Conservation (phyloP, 2,329 filamentous ascomycete species). For the Diaporthe citrichinensis region DNA sequence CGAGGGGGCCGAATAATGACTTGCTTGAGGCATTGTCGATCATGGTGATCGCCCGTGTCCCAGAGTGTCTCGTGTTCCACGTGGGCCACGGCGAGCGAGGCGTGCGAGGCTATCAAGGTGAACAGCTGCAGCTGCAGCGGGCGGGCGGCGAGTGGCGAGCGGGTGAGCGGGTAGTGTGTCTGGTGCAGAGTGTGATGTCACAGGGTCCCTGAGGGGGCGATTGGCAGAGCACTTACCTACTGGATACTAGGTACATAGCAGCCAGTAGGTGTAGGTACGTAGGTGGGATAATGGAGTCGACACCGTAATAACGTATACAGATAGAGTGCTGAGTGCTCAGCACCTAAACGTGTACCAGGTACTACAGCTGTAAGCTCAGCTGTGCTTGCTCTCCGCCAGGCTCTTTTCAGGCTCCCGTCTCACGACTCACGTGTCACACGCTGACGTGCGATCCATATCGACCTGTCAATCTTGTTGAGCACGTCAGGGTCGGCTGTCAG, state of each 20-base stretch:
- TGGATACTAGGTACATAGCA: not conserved
- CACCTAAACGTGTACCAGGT: too few relatives aligned
- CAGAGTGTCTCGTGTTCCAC: constrained; percentile 24
- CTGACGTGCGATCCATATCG: constrained; percentile 28
- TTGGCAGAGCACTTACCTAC: not conserved
- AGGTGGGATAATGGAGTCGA: too few relatives aligned
- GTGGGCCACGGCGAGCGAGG: not conserved
- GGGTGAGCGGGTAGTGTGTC: not conserved
- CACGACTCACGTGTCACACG: constrained; percentile 20
- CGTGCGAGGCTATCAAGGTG: not conserved
- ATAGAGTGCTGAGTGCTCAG: not conserved
- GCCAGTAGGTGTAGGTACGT: not conserved
- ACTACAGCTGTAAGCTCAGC: not conserved
- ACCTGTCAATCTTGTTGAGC: constrained; percentile 31
- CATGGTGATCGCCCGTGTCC: constrained; percentile 22
- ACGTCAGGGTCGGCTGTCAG: constrained; percentile 29
- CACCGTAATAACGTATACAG: not conserved
- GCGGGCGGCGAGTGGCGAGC: constrained; percentile 8
- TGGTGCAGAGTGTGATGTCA: constrained; percentile 14
- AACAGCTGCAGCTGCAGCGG: not conserved
- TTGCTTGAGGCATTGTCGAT: constrained; percentile 20
- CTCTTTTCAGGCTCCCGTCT: not conserved
- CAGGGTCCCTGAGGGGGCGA: not conserved
- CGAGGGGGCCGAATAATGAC: not conserved
- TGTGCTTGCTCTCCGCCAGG: not conserved